phyloP scores from a whole-genome alignment of 352 stramenopile genomes.

The Pythium dissimile region DNA sequence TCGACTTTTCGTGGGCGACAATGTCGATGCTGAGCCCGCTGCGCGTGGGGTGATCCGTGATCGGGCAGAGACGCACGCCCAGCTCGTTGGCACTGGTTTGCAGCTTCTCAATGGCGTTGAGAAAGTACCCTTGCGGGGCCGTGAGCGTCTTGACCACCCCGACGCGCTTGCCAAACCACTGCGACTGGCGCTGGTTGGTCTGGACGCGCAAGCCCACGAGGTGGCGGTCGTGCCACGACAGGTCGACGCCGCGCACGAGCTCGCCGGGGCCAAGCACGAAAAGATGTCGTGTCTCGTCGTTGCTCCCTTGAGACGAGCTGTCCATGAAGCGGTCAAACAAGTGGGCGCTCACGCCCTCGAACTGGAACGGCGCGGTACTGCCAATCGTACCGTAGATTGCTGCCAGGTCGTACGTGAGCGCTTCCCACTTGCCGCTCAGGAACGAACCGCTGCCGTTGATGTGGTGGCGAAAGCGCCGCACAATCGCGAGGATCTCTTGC shows the following conservation, averaged over 20 bases:
- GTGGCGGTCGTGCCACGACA: constrained; percentile 11
- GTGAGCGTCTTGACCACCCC: constrained; percentile 26
- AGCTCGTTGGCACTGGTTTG: constrained; percentile 2
- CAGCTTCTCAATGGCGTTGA: constrained; percentile 21
- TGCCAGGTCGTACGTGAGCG: constrained; percentile 23
- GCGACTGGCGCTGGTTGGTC: constrained; percentile 32
- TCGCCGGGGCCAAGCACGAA: constrained; percentile 23
- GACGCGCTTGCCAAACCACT: constrained; percentile 24
- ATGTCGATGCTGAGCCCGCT: background rate
- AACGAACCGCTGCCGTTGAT: constrained; percentile 22
- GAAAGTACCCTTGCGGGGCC: constrained; percentile 23
- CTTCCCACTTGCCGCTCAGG: constrained; percentile 18
- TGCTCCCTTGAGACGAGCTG: background rate
- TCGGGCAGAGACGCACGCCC: constrained; percentile 19
- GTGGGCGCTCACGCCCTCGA: constrained; percentile 12
- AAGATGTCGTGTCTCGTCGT: constrained; percentile 12
- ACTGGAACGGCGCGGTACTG: background rate
- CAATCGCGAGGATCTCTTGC: constrained; percentile 21
- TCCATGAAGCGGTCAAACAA: constrained; percentile 22
- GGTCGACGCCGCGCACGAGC: constrained; percentile 19
- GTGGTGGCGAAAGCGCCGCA: constrained; percentile 22
- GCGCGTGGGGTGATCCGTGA: constrained; percentile 13
- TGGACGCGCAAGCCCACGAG: constrained; percentile 24
- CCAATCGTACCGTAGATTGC: constrained; percentile 14
- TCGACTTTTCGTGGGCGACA: constrained; percentile 3